Conservation (phyloP, 768 basidiomycete genomes). For the Crassisporium funariophilum region DNA sequence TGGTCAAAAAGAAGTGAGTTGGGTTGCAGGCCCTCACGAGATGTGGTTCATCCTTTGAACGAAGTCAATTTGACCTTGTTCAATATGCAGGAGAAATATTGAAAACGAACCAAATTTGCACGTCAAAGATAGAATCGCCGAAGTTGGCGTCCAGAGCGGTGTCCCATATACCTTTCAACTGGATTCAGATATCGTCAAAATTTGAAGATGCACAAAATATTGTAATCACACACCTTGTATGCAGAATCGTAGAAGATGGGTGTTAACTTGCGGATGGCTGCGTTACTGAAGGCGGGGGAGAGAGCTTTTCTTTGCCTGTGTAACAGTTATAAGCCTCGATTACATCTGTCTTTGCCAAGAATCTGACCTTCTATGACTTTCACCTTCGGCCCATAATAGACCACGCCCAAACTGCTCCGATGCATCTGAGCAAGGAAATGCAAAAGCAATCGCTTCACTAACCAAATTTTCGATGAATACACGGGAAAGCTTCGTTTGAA, state of each 20-base stretch:
- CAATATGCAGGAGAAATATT: not conserved
- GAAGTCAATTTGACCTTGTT: not conserved
- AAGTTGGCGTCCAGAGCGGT: slow-evolving; percentile 25
- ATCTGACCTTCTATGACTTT: slow-evolving; percentile 46
- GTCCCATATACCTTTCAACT: slow-evolving; percentile 38
- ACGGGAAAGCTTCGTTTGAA: slow-evolving; percentile 37
- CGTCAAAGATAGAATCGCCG: slow-evolving; percentile 41
- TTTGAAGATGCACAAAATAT: not conserved
- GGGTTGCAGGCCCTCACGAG: slow-evolving; percentile 31
- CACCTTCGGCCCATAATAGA: slow-evolving; percentile 43
- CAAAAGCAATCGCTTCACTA: slow-evolving; percentile 1
- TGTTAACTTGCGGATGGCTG: slow-evolving; percentile 47
- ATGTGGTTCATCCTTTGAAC: slow-evolving; percentile 45
- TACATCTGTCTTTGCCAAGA: not conserved
- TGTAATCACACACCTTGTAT: slow-evolving; percentile 42
- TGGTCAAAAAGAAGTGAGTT: not conserved
- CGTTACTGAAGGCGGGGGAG: slow-evolving; percentile 54
- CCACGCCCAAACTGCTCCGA: slow-evolving; percentile 39
- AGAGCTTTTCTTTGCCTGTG: slow-evolving; percentile 51
- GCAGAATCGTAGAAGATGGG: slow-evolving; percentile 52
- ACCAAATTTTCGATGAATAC: slow-evolving; percentile 43
- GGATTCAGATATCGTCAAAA: not conserved
- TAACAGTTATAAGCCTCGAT: not conserved
- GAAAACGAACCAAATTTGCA: slow-evolving; percentile 44
- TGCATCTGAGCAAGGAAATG: not conserved